phyloP scores from a whole-genome alignment of 768 basidiomycete species.

The Lepiota venenata region DNA sequence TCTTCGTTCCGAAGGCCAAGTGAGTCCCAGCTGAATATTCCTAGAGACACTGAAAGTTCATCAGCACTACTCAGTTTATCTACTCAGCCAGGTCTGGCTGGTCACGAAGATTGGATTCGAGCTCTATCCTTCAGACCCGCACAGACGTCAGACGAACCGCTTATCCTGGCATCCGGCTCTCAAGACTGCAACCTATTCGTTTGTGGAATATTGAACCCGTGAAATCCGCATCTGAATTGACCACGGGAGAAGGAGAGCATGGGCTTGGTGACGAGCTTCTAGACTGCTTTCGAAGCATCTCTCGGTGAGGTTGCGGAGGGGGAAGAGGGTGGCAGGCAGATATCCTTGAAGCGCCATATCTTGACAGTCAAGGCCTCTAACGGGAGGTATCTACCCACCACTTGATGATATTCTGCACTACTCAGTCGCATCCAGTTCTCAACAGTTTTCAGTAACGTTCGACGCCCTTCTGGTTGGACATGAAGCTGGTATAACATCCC shows the following conservation, averaged over 20 bases:
- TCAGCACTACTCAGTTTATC: conserved; percentile 43
- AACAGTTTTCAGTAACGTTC: conserved; percentile 77
- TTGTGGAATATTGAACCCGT: conserved; percentile 81
- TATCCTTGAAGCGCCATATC: conserved; percentile 86
- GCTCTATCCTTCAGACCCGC: conserved; percentile 63
- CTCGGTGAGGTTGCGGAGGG: conserved; percentile 76
- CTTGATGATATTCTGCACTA: neutral
- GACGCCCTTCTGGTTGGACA: conserved; percentile 97
- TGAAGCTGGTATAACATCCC: conserved; percentile 85
- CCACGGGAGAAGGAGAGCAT: conserved; percentile 15
- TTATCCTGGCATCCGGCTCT: conserved; percentile 88
- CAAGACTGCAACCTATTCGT: conserved; percentile 93
- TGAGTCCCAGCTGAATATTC: conserved; percentile 9
- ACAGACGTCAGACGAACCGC: conserved; percentile 30
- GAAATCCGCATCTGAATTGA: conserved; percentile 19
- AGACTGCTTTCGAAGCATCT: conserved; percentile 84
- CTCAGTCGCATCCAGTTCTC: conserved; percentile 21
- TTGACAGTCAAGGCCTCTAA: conserved; percentile 55
- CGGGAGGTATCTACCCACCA: conserved; percentile 31
- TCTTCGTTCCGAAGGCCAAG: conserved; percentile 59
- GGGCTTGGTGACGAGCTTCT: conserved; percentile 69
- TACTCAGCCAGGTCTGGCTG: conserved; percentile 57
- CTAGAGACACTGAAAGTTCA: neutral
- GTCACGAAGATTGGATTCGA: conserved; percentile 97
- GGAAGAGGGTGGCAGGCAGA: conserved; percentile 80